These are phyloP conservation scores for Plasmodium berghei DNA, from an alignment of 169 alveolate genomes.

Conservation along the genomic window DNA sequence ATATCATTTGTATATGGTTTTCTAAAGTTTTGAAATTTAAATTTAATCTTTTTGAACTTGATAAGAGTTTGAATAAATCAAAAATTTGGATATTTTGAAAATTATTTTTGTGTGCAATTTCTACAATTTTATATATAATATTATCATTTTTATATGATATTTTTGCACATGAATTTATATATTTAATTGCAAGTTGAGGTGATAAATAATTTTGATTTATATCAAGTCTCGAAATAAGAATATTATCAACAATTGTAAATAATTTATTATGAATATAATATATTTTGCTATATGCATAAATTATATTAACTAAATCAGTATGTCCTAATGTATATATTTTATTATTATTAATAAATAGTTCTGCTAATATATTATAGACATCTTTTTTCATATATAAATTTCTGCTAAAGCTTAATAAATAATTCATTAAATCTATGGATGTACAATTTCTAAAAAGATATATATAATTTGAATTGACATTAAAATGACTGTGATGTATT, in stretches of 20 bases:
- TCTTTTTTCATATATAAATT: slow-evolving; percentile 44
- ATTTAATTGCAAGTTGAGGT: slow-evolving; percentile 53
- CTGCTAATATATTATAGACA: slow-evolving; percentile 38
- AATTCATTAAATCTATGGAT: slow-evolving; percentile 52
- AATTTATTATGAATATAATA: slow-evolving; percentile 48
- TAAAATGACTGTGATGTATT: slow-evolving; percentile 17
- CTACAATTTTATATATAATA: slow-evolving; percentile 47
- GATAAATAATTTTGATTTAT: slow-evolving; percentile 35
- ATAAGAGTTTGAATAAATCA: slow-evolving; percentile 54
- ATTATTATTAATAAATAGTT: slow-evolving; percentile 4
- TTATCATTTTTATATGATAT: slow-evolving; percentile 52
- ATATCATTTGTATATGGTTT: slow-evolving; percentile 43
- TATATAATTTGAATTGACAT: slow-evolving; percentile 2
- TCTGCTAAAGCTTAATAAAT: slow-evolving; percentile 24
- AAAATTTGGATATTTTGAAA: slow-evolving; percentile 50
- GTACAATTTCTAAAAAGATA: slow-evolving; percentile 23
- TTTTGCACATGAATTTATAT: slow-evolving; percentile 57
- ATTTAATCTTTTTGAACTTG: slow-evolving; percentile 37
- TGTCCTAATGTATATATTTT: slow-evolving; percentile 31
- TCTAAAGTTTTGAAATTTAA: slow-evolving; percentile 32
- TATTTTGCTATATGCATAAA: slow-evolving; percentile 71
- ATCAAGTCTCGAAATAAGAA: slow-evolving; percentile 24
- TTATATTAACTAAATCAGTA: slow-evolving; percentile 47
- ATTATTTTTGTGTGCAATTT: slow-evolving; percentile 49
- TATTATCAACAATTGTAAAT: slow-evolving; percentile 38